Conservation (phyloP, 2,329 filamentous ascomycete genomes). For the Neofusicoccum ribis region DNA sequence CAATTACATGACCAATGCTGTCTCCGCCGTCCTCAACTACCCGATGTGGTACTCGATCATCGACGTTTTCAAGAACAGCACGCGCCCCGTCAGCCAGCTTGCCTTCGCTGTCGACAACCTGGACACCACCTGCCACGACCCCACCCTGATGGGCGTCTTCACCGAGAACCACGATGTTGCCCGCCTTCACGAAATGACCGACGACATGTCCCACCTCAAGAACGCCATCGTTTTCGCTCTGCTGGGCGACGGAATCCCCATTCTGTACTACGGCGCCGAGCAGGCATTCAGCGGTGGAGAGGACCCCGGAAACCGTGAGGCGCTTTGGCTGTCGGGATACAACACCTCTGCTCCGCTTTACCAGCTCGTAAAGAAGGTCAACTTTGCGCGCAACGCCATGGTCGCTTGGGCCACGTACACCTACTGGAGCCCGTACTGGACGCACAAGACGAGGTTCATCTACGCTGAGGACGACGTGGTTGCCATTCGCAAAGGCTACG, state of each 20-base stretch:
- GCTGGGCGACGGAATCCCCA: conserved; percentile 40
- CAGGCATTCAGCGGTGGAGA: conserved; percentile 38
- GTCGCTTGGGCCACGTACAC: not conserved
- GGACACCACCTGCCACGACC: conserved; percentile 33
- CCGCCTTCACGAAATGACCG: conserved; percentile 39
- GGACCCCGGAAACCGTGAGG: conserved; percentile 44
- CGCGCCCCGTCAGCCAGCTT: conserved; percentile 30
- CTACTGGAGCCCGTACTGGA: conserved; percentile 13
- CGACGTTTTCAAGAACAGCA: conserved; percentile 36
- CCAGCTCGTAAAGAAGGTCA: conserved; percentile 14
- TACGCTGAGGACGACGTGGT: not conserved
- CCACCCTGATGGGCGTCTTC: conserved; percentile 39
- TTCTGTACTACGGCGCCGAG: conserved; percentile 43
- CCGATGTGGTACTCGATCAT: conserved; percentile 48
- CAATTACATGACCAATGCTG: conserved; percentile 52
- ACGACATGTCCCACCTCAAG: conserved; percentile 37
- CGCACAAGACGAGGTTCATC: conserved; percentile 1
- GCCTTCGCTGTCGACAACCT: conserved; percentile 39
- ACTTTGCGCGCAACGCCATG: conserved; percentile 11
- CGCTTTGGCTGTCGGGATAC: conserved; percentile 41
- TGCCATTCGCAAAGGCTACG: conserved; percentile 3
- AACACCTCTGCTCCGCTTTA: conserved; percentile 26
- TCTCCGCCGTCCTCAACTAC: conserved; percentile 65
- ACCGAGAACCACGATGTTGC: conserved; percentile 43
- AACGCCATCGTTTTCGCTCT: conserved; percentile 42